Evolutionary conservation across 768 basidiomycete species (phyloP).

Genomic region (Mycena epipterygia): DNA sequence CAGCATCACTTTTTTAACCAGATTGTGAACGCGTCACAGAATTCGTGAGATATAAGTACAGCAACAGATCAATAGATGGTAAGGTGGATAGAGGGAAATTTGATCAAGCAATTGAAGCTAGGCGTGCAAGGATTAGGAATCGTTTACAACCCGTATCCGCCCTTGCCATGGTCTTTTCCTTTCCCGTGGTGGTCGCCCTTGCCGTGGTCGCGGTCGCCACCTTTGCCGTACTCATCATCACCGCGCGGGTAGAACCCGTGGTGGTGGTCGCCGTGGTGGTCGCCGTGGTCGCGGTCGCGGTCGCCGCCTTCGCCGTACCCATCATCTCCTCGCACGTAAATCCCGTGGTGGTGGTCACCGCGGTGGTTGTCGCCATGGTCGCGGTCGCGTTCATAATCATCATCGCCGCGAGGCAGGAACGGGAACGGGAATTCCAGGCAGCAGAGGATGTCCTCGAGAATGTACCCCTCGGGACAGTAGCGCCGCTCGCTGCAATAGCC

Average conservation of each 20-base stretch:
- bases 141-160: background rate
- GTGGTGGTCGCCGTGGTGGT: background rate
- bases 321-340: background rate
- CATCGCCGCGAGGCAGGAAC: background rate
- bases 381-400: background rate
- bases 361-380: too few species aligned
- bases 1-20: too few species aligned
- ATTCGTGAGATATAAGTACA: conserved; percentile 5
- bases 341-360: background rate
- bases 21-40: background rate
- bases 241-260: background rate
- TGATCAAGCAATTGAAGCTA: background rate
- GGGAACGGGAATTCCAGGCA: too few species aligned
- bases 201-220: background rate
- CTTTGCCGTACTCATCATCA: background rate
- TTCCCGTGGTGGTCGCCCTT: background rate
- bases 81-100: too few species aligned
- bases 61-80: conserved; percentile 11
- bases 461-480: background rate
- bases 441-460: too few species aligned
- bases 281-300: background rate
- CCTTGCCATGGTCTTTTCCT: background rate
- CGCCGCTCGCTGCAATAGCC: background rate
- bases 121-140: background rate
- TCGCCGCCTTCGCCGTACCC: background rate